phyloP scores from a whole-genome alignment of 352 stramenopile genomes.

The Plasmopara viticola region DNA sequence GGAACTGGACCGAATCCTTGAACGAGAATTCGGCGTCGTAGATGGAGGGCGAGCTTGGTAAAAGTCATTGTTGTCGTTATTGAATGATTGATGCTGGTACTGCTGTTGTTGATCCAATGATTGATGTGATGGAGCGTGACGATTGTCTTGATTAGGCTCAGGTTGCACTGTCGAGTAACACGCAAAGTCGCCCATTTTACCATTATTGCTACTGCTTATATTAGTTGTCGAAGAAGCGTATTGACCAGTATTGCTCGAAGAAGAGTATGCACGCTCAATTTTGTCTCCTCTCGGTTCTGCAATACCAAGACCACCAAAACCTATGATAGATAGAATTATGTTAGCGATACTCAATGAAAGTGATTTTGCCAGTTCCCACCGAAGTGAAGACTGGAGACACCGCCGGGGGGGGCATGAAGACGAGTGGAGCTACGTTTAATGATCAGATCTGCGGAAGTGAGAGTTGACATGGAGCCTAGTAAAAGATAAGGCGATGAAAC shows the following conservation, averaged over 20 bases:
- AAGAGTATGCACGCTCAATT: conserved; percentile 12
- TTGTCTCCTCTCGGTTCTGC: conserved; percentile 25
- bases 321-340: conserved; percentile 6
- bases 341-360: background rate
- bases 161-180: conserved; percentile 3
- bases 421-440: conserved; percentile 75
- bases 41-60: conserved; percentile 12
- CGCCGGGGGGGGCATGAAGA: conserved; percentile 60
- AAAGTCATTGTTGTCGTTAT: conserved; percentile 12
- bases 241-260: conserved; percentile 11
- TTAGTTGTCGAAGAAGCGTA: conserved; percentile 8
- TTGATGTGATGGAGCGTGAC: conserved; percentile 8
- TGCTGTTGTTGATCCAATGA: conserved; percentile 2
- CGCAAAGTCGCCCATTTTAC: conserved; percentile 7
- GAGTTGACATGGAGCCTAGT: conserved; percentile 48
- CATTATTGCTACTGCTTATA: conserved; percentile 1
- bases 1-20: conserved; percentile 12
- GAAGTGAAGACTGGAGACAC: conserved; percentile 62
- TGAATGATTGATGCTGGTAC: conserved; percentile 17
- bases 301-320: conserved; percentile 45
- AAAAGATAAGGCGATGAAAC: too few species aligned
- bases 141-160: too few species aligned
- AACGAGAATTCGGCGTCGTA: conserved; percentile 14
- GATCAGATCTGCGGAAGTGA: conserved; percentile 68
- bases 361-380: conserved; percentile 20